Conservation (phyloP, 1,284 basidiomycete genomes). For the Moesziomyces globuligerus region DNA sequence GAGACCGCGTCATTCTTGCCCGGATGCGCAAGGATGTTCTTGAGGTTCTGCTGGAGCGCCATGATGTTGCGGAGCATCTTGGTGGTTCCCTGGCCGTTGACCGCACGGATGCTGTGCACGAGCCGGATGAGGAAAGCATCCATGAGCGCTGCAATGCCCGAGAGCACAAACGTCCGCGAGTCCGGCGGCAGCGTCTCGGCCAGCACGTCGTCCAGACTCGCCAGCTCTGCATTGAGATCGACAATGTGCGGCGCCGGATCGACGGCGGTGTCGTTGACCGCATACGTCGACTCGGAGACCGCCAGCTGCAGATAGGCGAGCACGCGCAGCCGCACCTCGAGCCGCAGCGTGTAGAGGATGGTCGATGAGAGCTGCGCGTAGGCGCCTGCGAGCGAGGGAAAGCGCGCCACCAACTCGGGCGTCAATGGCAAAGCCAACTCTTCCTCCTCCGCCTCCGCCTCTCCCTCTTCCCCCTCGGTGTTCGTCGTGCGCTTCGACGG, state of each 20-base stretch:
- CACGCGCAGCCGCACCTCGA: slow-evolving; percentile 86
- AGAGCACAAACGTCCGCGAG: slow-evolving; percentile 79
- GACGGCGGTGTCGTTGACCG: slow-evolving; percentile 73
- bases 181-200: slow-evolving; percentile 41
- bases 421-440: slow-evolving; percentile 51
- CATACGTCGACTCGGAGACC: slow-evolving; percentile 75
- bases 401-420: slow-evolving; percentile 33
- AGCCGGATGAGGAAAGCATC: slow-evolving; percentile 83
- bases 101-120: slow-evolving; percentile 77
- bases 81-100: slow-evolving; percentile 82
- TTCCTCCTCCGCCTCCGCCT: slow-evolving; percentile 3
- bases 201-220: slow-evolving; percentile 77
- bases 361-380: slow-evolving; percentile 87
- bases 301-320: slow-evolving; percentile 84
- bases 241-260: slow-evolving; percentile 91
- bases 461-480: neutral
- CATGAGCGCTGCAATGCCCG: slow-evolving; percentile 85
- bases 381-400: slow-evolving; percentile 84
- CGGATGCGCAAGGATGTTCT: slow-evolving; percentile 69
- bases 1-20: slow-evolving; percentile 70
- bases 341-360: slow-evolving; percentile 86
- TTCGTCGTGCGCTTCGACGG: neutral
- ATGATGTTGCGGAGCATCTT: slow-evolving; percentile 91
- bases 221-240: slow-evolving; percentile 85
- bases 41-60: slow-evolving; percentile 90